Base-by-base conservation (phyloP, 2,329 filamentous ascomycete species). In the Pleomassaria siparia region DNA sequence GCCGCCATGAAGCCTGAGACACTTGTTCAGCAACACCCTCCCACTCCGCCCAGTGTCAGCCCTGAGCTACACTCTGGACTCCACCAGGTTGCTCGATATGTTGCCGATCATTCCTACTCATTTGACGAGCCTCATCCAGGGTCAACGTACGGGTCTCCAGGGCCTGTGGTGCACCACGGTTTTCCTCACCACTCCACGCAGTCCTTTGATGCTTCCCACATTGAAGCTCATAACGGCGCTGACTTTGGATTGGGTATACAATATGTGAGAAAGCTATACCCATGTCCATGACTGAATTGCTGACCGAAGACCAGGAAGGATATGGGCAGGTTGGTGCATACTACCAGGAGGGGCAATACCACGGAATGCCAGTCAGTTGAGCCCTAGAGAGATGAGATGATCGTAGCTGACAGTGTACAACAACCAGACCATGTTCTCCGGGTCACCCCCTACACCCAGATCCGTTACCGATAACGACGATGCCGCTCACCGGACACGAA, bases 51-150 rank as follows among this genome's bases (percentile, higher is more conserved):
- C 25, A 62, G 53, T 50, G 53, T 54, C 43, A 57, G 57, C 39
- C 48, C 51, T 22, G 64, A 71, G 13, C 60, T 66, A 24, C 65
- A 67, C 21, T 67, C 69, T 43, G 67, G 68, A 39, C 61, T 76
- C 25, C 68, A 71, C 33, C 71, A 72, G 44, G 58, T 76, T 51
- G 72, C 70, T 37, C 68, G 72, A 56, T 74, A 74, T 62, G 75
- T 73, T 54, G 66, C 68, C 47, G 66, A 61, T 43, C 61, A 62
- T 24, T 64, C 60, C 32, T 70, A 70, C 56, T 59, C 71, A 20
- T 71, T 71, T 44, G 66, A 71, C 44, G 60, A 62, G 22, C 21
- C 49, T 13, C 44, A 49, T 26, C 40, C 32, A 16, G 52, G 52
- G 15, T 58, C 54, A 30, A 49, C 49, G 26, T 71, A 70, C 53